Evolutionary conservation across 768 basidiomycete species (phyloP).

Genomic region (Tulasnella sp.): DNA sequence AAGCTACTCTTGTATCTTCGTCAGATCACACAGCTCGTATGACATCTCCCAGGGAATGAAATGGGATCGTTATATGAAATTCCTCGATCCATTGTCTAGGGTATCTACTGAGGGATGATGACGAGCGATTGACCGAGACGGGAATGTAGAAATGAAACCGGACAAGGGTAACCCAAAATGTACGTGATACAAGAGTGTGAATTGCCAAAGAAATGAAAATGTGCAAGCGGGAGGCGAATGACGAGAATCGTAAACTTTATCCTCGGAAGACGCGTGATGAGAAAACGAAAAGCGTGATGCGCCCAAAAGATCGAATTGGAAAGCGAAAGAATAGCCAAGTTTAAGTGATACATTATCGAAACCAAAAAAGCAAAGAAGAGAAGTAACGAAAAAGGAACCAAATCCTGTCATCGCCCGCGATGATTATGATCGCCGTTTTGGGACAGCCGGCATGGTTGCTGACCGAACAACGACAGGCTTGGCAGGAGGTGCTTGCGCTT

Average conservation of each 20-base stretch:
- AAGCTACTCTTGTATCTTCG: neutral
- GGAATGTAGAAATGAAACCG: neutral
- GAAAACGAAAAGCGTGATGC: neutral
- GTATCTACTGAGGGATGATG: neutral
- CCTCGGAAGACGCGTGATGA: neutral
- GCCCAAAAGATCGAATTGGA: neutral
- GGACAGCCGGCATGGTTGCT: constrained; percentile 1
- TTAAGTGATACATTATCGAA: constrained; percentile 8
- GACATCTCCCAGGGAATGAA: neutral
- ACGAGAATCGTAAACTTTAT: constrained; percentile 1
- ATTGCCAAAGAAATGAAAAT: neutral
- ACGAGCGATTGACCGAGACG: neutral
- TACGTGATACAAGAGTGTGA: constrained; percentile 12
- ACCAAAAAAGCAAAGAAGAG: neutral
- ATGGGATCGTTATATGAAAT: neutral
- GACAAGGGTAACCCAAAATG: constrained; percentile 1
- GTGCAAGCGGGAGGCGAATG: constrained; percentile 5
- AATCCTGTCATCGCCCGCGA: constrained; percentile 9
- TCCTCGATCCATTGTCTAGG: constrained; percentile 17
- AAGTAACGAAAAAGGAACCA: neutral
- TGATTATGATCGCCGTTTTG: constrained; percentile 11
- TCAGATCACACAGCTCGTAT: constrained; percentile 1
- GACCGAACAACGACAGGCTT: constrained; percentile 10
- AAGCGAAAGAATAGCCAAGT: neutral
- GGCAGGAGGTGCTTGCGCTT: neutral